These are phyloP conservation scores for Telfairia occidentalis DNA, from an alignment of 331 rosid genomes.

Conservation along the genomic window DNA sequence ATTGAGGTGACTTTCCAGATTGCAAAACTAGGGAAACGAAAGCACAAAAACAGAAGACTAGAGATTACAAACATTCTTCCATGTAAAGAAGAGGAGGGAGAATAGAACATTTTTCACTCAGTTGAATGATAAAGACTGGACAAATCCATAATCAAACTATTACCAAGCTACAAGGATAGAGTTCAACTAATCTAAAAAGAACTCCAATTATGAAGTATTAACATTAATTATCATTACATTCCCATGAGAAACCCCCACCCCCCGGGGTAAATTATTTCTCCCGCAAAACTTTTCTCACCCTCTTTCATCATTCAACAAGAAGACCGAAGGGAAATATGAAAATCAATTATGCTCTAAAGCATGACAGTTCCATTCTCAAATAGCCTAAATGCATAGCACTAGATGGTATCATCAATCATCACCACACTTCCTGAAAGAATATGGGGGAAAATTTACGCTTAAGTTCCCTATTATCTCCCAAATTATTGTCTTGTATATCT, in stretches of 20 bases:
- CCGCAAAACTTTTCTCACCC: neutral
- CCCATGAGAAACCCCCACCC: neutral
- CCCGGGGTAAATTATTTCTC: neutral
- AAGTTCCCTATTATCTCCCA: neutral
- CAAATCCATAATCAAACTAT: neutral
- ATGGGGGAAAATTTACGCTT: neutral
- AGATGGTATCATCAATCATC: neutral
- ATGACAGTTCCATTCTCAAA: neutral
- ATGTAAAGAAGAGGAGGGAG: neutral
- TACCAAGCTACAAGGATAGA: neutral
- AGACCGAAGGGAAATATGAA: neutral
- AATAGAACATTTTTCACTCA: neutral
- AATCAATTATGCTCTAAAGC: neutral
- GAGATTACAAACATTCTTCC: neutral
- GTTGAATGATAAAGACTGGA: neutral
- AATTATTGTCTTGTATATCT: neutral
- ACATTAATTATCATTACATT: neutral
- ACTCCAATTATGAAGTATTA: neutral
- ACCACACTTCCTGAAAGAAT: neutral
- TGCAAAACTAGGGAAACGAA: neutral
- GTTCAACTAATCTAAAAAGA: neutral
- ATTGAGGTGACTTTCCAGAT: neutral
- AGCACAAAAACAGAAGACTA: neutral
- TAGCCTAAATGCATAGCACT: neutral
- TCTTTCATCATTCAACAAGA: neutral